phyloP scores from a whole-genome alignment of 441 rosid species.

The Croton setiger region DNA sequence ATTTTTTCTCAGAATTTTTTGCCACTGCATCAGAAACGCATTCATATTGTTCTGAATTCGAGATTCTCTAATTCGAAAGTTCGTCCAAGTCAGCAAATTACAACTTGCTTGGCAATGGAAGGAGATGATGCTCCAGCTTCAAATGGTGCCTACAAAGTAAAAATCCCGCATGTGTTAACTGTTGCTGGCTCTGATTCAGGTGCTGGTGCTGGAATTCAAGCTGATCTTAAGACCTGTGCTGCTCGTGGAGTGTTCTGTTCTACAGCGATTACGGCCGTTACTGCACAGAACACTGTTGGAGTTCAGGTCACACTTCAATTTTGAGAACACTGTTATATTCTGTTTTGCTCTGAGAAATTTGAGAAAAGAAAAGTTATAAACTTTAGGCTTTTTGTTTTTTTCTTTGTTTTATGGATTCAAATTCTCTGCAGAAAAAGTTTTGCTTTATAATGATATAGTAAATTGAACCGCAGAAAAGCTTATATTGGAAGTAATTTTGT shows the following conservation, averaged over 20 bases:
- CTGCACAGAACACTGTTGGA: constrained; percentile 90
- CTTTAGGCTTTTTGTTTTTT: not conserved
- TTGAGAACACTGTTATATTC: not conserved
- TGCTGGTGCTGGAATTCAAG: constrained; percentile 92
- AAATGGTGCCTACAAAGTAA: constrained; percentile 22
- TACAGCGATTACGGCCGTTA: constrained; percentile 81
- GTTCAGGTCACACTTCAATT: constrained; percentile 51
- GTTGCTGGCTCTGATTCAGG: constrained; percentile 98
- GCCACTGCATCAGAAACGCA: not conserved
- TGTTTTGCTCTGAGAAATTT: not conserved
- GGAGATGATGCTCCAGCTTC: constrained; percentile 19
- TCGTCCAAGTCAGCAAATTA: not conserved
- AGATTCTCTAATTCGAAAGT: constrained; percentile 7
- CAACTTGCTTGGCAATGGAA: constrained; percentile 23
- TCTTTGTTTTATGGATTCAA: not conserved
- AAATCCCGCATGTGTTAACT: constrained; percentile 68
- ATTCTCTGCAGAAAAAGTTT: not conserved
- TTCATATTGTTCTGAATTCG: constrained; percentile 8
- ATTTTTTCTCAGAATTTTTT: not conserved
- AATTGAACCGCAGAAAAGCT: not conserved
- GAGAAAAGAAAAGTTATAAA: not conserved
- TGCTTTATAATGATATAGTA: not conserved
- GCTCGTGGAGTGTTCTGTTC: constrained; percentile 91
- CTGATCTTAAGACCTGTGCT: constrained; percentile 89
- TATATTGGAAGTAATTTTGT: not conserved